Evolutionary conservation across 164 flowering plant species (phyloP), one percentile per base, ranked within the genome.

Genomic region (Piper longum): DNA sequence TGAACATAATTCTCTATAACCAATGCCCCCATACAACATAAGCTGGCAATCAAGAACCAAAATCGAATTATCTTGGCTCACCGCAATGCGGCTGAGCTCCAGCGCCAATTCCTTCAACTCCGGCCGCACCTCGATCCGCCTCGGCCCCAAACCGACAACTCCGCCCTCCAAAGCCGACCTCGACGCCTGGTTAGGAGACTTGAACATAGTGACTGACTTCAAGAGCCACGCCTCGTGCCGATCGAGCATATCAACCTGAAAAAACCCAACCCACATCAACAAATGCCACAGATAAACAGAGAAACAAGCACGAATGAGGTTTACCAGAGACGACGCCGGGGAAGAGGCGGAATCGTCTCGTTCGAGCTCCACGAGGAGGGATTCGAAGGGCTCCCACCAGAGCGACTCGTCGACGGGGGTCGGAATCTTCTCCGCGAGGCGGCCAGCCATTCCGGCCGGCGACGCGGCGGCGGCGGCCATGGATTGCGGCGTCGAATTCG

Each of bases 301-400:
- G 26, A 41, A 54, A 16, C 8, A 6, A 16, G 43, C 44, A 2
- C 18, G 40, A 7, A 59, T 5, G 6, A 18, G 59, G 36, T 2
- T 4, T 83, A 86, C 96, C 79, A 88, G 79, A 48, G 71, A 68
- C 4, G 70, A 75, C 36, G 88, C 79, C 64, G 77, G 72, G 71
- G 75, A 12, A 3, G 41, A 79, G 17, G 80, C 59, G 58, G 89
- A 74, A 63, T 71, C 68, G 11, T 73, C 74, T 36, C 77, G 74
- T 56, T 90, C 96, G 70, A 93, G 96, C 26, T 90, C 89, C 60
- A 76, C 64, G 69, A 90, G 81, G 41, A 93, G 72, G 59, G 61
- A 58, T 43, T 70, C 45, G 83, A 90, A 93, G 0, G 99, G 76
- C 64, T 88, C 89, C 89, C 90, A 93, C 96, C 96, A 90, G 40